Percentiles rank a stretch among this genome's conserved stretches.
These are phyloP conservation scores for Sclerotinia minor DNA, from an alignment of 2,329 filamentous ascomycete genomes.

Conservation along the genomic window DNA sequence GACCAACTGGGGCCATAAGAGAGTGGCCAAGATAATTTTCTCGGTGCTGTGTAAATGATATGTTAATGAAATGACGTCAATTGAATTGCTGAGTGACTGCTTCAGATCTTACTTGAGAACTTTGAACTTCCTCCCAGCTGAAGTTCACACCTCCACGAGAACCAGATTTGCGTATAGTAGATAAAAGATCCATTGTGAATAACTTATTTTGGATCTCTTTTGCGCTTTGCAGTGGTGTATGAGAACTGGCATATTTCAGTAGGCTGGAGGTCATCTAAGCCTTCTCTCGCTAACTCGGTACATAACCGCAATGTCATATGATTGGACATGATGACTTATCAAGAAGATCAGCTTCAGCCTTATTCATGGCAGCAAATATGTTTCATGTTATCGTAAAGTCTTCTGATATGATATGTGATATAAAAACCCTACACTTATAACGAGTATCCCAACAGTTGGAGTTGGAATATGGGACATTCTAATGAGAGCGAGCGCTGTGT, in stretches of 20 bases:
- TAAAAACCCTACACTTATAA: too few species aligned
- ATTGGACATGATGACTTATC: background rate
- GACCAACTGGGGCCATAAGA: conserved; percentile 71
- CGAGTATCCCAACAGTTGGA: background rate
- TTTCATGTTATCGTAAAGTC: too few species aligned
- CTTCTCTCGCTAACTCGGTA: background rate
- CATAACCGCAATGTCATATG: background rate
- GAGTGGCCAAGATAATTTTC: conserved; percentile 81
- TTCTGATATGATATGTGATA: too few species aligned
- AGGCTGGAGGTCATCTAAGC: too few species aligned
- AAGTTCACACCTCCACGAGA: conserved; percentile 94
- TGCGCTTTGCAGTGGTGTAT: background rate
- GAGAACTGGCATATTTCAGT: background rate
- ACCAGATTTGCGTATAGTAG: conserved; percentile 85
- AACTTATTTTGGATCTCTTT: background rate
- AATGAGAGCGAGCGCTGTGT: background rate
- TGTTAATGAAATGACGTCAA: conserved; percentile 4
- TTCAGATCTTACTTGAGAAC: conserved; percentile 53
- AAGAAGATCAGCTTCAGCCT: background rate
- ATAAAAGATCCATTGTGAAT: conserved; percentile 79
- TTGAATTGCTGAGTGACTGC: background rate
- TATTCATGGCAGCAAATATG: too few species aligned
- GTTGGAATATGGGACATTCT: background rate
- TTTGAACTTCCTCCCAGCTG: conserved; percentile 92
- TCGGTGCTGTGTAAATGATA: conserved; percentile 57